Evolutionary conservation across 2,329 filamentous ascomycete species (phyloP), one percentile per base, ranked within the genome.

Genomic region (Coniochaeta prunicola): DNA sequence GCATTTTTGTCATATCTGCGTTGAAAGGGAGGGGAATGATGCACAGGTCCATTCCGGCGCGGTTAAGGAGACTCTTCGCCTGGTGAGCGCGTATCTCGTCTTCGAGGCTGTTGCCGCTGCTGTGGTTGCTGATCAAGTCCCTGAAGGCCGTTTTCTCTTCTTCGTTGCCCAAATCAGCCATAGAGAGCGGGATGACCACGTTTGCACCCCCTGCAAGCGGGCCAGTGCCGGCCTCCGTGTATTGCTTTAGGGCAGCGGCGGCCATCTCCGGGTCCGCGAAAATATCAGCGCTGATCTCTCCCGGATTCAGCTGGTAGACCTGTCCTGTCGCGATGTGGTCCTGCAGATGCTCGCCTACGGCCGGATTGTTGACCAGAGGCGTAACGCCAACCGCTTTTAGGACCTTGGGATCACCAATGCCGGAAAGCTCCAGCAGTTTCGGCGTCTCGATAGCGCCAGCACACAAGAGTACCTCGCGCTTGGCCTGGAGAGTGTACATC

Each of bases 341-440:
- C 62, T 81, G 78, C 53, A 81, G 70, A 59, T 80, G 79, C 57
- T 76, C 74, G 21, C 79, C 80, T 3, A 82, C 76, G 12, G 72
- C 73, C 2, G 71, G 69, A 45, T 75, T 77, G 26, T 72, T 66
- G n/a, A 81, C 69, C 58, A 75, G 76, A 33, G 73, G 67, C 12
- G 73, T 64, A 19, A 82, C 73, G 0, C 74, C 74, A 2, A 73
- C 74, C 2, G 68, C 66, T 15, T 71, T 62, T 4, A 82, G 70
- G 9, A 80, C 64, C 0, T 72, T 65, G 3, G 71, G 69, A 53
- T 76, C 72, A 3, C 85, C 85, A 40, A 88, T 76, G 0, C 85
- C 85, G 0, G 83, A 86, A 1, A 86, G 71, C 62, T 88, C 84
- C 17, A 82, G 76, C 15, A 84, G 72, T 68, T 80, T 82, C 4